Base-by-base conservation (phyloP, 164 flowering plant species). In the Houttuynia cordata region DNA sequence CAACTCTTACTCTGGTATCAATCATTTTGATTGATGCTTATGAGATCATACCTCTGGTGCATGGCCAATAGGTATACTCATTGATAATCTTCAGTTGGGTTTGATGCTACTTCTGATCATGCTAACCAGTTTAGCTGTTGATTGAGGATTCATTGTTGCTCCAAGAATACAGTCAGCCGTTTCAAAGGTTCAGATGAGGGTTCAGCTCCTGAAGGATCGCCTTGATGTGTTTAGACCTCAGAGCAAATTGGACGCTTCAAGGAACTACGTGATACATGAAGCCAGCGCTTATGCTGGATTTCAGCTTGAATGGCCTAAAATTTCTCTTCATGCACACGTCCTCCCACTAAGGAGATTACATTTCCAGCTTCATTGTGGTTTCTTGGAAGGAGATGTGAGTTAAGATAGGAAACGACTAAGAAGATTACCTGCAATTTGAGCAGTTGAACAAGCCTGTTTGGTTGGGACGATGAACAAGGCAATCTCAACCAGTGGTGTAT, bases 71-170 rank as follows among this genome's bases (percentile, higher is more conserved):
- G 62, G 39, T 24, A 30, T 56, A 7, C 8, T 69, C 1, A 53
- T 14, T 61, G 70, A 59, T 14, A 65, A 77, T 67, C 53, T 77
- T n/a, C 53, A 73, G 49, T 25, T 77, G 68, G 78, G 80, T 56
- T 65, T 62, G 14, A 62, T 60, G 23, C 47, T 76, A 13, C n/a
- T 67, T 41, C 52, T 74, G 12, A 53, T 10, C 30, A 8, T 10
- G 56, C 8, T 67, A 3, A 17, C 67, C 58, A 51, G 58, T 19
- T 49, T 18, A 19, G 65, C 19, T 19, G 64, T 75, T 18, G 24
- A 53, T 24, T n/a, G 62, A 10, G 37, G 57, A 24, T 15, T 54
- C 10, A 30, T 14, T 10, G 8, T 54, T 24, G 30, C 24, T 10
- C 57, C 34, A 24, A 14, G 37, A 17, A 17, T 54, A 24, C 57